These are phyloP conservation scores for Castanea crenata DNA, from an alignment of 306 rosid genomes.

Conservation along the genomic window DNA sequence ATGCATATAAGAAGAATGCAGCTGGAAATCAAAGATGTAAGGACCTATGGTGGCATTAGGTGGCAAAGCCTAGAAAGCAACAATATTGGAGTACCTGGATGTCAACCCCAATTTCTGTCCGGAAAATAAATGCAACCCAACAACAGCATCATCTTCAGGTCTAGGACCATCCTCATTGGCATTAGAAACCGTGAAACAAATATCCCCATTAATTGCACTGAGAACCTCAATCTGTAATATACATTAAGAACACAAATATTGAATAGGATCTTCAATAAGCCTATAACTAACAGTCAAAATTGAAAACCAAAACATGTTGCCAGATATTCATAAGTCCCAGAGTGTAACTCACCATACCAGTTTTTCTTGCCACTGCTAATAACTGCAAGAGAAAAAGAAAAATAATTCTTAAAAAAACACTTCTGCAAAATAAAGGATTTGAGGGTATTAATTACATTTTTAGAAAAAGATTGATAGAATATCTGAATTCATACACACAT, in stretches of 20 bases:
- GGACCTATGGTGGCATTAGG: background rate
- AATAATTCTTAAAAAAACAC: background rate
- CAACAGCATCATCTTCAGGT: slow-evolving; percentile 48
- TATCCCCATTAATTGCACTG: slow-evolving; percentile 70
- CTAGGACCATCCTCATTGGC: slow-evolving; percentile 13
- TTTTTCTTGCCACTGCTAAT: slow-evolving; percentile 85
- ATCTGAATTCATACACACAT: background rate
- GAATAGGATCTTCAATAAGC: background rate
- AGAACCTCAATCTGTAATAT: slow-evolving; percentile 71
- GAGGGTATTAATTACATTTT: background rate
- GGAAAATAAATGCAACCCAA: slow-evolving; percentile 78
- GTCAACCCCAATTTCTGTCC: slow-evolving; percentile 32
- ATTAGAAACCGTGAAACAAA: slow-evolving; percentile 38
- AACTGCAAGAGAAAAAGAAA: slow-evolving; percentile 51
- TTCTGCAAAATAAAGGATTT: background rate
- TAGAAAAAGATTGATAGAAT: background rate
- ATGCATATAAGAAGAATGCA: slow-evolving; percentile 4
- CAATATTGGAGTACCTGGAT: slow-evolving; percentile 47
- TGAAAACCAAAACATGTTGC: slow-evolving; percentile 13
- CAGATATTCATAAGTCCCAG: slow-evolving; percentile 3
- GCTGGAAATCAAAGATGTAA: background rate
- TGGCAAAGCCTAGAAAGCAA: slow-evolving; percentile 11
- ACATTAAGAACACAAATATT: background rate
- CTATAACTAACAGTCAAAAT: background rate
- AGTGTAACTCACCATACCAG: slow-evolving; percentile 56